Percentiles rank a stretch among this genome's conserved stretches.
phyloP scores from a whole-genome alignment of 306 rosid species.

The Luffa aegyptiaca region DNA sequence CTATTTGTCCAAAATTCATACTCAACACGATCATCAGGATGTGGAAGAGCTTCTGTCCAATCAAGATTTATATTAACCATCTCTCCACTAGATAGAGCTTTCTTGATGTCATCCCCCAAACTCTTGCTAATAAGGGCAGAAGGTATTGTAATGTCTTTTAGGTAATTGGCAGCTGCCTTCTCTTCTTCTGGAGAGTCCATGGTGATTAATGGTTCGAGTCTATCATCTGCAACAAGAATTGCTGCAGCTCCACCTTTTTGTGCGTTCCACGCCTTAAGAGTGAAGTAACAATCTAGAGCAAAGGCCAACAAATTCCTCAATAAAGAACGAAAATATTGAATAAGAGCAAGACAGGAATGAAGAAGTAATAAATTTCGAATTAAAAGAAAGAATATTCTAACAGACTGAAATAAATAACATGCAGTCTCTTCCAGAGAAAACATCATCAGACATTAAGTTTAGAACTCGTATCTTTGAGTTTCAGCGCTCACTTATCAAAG shows the following conservation, averaged over 20 bases:
- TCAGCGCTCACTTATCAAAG: not conserved
- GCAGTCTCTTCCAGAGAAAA: not conserved
- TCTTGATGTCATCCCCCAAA: conserved; percentile 67
- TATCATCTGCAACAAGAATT: conserved; percentile 83
- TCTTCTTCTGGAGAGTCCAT: conserved; percentile 95
- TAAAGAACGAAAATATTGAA: not conserved
- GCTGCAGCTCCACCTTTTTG: conserved; percentile 97
- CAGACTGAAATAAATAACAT: not conserved
- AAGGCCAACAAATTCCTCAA: not conserved
- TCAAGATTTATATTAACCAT: conserved; percentile 76
- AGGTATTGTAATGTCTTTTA: conserved; percentile 69
- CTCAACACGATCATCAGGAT: conserved; percentile 96
- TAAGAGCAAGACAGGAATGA: not conserved
- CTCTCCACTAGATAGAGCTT: conserved; percentile 51
- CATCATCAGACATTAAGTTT: not conserved
- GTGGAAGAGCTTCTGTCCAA: conserved; percentile 98
- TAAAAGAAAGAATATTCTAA: not conserved
- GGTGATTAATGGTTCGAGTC: conserved; percentile 60
- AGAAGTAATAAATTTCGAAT: not conserved
- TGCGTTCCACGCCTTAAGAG: conserved; percentile 95
- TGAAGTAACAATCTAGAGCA: conserved; percentile 78
- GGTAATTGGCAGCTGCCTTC: conserved; percentile 44
- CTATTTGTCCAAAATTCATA: conserved; percentile 96
- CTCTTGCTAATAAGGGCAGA: conserved; percentile 78
- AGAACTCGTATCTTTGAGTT: not conserved